Base-by-base conservation (phyloP, 306 rosid species). In the Medicago ruthenica region DNA sequence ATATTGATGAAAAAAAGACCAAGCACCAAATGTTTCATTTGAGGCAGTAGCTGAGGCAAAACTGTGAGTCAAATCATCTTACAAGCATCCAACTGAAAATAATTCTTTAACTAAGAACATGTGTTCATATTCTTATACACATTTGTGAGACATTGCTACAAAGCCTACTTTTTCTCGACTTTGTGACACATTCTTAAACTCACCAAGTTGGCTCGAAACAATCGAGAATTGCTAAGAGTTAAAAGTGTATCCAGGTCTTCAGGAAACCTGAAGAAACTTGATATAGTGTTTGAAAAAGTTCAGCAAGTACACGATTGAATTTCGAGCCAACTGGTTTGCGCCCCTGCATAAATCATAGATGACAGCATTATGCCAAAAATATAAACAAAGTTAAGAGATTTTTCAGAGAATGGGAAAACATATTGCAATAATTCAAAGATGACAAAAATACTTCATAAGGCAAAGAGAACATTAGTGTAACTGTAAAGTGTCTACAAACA, bases 241-340 rank as follows among this genome's bases (percentile, higher is more conserved):
- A 89, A 79, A 88, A 88, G 67, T 55, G 76, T 77, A 71, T 80
- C 95, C 85, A 89, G 88, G 89, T 83, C 91, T 89, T 88, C 87
- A 73, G 63, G 78, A 89, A 86, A 88, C 91, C 89, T 85, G 88
- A 89, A 86, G 71, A 77, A 80, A 74, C 76, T 89, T 77, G 74
- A 82, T 76, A 6, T 79, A 85, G 73, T 45, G 81, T 78, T 83
- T 78, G 81, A 85, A 83, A 79, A 86, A 84, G 79, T 78, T 85
- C 89, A 87, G 63, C 86, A 80, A 88, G 78, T 69, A 73, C 82
- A 53, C 63, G 85, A 91, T 87, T 87, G 89, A 82, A 81, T 84
- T 89, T 86, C 87, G 73, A 89, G 92, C 97, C 97, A 91, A 91
- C 92, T 84, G n/a, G 88, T 89, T 61, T 71, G 81, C 88, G 66